Evolutionary conservation across 768 basidiomycete genomes (phyloP).

Genomic region (Nevesoporus exiguus): DNA sequence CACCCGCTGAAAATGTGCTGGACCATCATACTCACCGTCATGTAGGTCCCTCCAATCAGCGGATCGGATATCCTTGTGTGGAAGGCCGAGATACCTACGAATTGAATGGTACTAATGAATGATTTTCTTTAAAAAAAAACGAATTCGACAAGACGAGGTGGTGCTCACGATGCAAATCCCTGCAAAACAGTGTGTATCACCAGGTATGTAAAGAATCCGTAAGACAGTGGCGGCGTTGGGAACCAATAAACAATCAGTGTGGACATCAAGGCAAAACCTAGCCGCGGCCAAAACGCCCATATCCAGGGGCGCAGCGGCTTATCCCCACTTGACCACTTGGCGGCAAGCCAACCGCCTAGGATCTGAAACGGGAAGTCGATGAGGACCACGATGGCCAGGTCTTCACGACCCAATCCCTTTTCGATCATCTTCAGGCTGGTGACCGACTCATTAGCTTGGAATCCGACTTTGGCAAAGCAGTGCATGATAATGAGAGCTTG

Average conservation of each 20-base stretch:
- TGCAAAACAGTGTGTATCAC: conserved; percentile 78
- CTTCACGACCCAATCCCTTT: conserved; percentile 93
- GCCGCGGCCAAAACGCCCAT: conserved; percentile 84
- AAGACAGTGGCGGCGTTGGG: conserved; percentile 70
- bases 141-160: not conserved
- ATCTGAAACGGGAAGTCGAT: conserved; percentile 99
- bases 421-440: conserved; percentile 93
- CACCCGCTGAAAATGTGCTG: not conserved
- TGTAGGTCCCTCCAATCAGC: conserved; percentile 96
- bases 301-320: conserved; percentile 85
- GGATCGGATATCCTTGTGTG: conserved; percentile 96
- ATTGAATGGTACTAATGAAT: conserved; percentile 83
- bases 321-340: conserved; percentile 83
- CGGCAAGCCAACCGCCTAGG: conserved; percentile 89
- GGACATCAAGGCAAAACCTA: conserved; percentile 67
- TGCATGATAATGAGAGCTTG: conserved; percentile 85
- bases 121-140: not conserved
- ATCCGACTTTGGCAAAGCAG: conserved; percentile 90
- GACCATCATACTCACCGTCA: conserved; percentile 69
- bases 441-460: conserved; percentile 89
- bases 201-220: conserved; percentile 76
- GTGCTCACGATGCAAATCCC: conserved; percentile 77
- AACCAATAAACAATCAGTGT: conserved; percentile 82
- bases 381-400: conserved; percentile 90
- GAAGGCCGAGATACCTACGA: conserved; percentile 98